Evolutionary conservation across 2,329 filamentous ascomycete genomes (phyloP).

Genomic region (Microdochium trichocladiopsis): DNA sequence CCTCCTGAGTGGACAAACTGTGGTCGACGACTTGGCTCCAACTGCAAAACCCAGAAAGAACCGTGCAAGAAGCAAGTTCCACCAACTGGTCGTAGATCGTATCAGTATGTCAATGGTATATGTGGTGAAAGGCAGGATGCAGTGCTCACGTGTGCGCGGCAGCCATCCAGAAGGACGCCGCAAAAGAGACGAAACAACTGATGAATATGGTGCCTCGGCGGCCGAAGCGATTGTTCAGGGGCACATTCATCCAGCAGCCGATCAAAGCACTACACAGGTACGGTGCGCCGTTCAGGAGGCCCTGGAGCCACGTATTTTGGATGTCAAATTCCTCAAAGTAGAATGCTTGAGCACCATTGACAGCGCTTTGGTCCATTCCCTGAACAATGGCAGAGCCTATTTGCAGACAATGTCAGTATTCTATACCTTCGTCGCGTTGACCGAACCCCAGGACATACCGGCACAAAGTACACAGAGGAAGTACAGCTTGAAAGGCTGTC

Average conservation of each 20-base stretch:
- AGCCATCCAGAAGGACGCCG: slow-evolving; percentile 44
- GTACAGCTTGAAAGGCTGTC: slow-evolving; percentile 59
- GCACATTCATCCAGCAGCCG: slow-evolving; percentile 68
- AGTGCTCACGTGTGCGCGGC: slow-evolving; percentile 20
- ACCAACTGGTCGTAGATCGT: slow-evolving; percentile 41
- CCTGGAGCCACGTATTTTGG: slow-evolving; percentile 49
- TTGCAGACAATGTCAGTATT: slow-evolving; percentile 18
- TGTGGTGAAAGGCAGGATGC: background rate
- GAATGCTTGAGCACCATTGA: slow-evolving; percentile 62
- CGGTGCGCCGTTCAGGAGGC: slow-evolving; percentile 53
- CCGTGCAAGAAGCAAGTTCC: slow-evolving; percentile 64
- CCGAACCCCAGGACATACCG: background rate
- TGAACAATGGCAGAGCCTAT: slow-evolving; percentile 51
- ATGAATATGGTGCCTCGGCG: slow-evolving; percentile 66
- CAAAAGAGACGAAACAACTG: slow-evolving; percentile 54
- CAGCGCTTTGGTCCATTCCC: slow-evolving; percentile 65
- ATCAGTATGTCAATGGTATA: slow-evolving; percentile 12
- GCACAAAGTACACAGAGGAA: slow-evolving; percentile 36
- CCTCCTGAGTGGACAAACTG: slow-evolving; percentile 14
- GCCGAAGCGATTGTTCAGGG: slow-evolving; percentile 64
- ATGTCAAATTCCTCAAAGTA: slow-evolving; percentile 58
- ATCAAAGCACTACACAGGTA: slow-evolving; percentile 62
- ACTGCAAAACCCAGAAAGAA: slow-evolving; percentile 66
- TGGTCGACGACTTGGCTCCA: slow-evolving; percentile 63
- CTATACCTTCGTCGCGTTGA: background rate